phyloP scores from a whole-genome alignment of 306 rosid genomes.

The Ormosia emarginata region DNA sequence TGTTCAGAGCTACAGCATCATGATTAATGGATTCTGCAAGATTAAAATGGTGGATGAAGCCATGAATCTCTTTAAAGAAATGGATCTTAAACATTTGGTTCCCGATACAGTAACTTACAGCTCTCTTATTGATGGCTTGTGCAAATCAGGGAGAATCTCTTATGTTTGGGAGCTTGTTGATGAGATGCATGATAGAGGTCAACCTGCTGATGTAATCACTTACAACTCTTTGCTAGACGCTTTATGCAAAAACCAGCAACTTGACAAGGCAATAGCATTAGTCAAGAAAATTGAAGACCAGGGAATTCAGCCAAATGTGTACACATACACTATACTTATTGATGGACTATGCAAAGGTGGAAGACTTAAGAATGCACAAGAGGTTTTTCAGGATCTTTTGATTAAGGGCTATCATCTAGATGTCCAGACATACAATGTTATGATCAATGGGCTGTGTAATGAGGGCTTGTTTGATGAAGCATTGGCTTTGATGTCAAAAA shows the following conservation, averaged over 20 bases:
- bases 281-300: background rate
- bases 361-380: background rate
- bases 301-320: background rate
- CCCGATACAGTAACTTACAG: background rate
- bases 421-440: background rate
- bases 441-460: slow-evolving; percentile 6
- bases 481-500: background rate
- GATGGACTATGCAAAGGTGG: background rate
- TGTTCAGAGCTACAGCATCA: background rate
- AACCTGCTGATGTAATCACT: background rate
- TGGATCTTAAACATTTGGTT: background rate
- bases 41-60: slow-evolving; percentile 11
- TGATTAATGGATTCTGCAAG: background rate
- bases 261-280: background rate
- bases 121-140: background rate
- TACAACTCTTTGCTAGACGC: background rate
- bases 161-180: background rate
- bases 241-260: background rate
- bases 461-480: background rate
- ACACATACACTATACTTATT: background rate
- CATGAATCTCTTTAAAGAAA: background rate
- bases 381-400: background rate
- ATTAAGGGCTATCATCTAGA: background rate
- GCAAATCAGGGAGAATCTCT: background rate
- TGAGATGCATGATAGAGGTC: background rate